phyloP scores from a whole-genome alignment of 2,329 filamentous ascomycete genomes.

The Sporothrix curviconia region DNA sequence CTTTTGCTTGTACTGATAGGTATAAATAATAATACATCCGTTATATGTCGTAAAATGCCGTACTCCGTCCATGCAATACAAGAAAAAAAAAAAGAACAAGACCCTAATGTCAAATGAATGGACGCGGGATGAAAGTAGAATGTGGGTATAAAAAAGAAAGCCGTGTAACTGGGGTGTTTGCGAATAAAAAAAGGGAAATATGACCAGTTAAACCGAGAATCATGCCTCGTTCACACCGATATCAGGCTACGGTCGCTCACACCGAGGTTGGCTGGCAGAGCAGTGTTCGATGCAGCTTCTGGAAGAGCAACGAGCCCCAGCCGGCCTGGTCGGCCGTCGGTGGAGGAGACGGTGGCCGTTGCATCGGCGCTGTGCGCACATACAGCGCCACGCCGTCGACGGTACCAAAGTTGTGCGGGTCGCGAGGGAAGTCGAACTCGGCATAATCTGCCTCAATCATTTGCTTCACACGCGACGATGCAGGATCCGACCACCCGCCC shows the following conservation, averaged over 20 bases:
- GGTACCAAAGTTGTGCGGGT: conserved; percentile 16
- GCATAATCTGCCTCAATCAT: conserved; percentile 16
- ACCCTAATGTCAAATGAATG: not conserved
- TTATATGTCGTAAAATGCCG: not conserved
- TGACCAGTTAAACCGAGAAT: too few relatives aligned
- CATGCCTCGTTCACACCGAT: too few relatives aligned
- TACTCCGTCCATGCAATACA: too few relatives aligned
- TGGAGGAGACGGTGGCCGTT: not conserved
- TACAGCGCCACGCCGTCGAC: conserved; percentile 16
- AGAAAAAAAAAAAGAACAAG: not conserved
- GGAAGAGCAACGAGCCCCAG: conserved; percentile 1
- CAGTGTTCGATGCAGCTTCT: conserved; percentile 7
- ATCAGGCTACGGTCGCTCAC: not conserved
- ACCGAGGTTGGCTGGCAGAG: conserved; percentile 1
- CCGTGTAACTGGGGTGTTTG: not conserved
- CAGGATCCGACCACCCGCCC: conserved; percentile 17
- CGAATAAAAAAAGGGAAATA: not conserved
- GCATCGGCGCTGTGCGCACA: conserved; percentile 11
- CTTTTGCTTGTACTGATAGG: not conserved
- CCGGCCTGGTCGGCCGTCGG: not conserved
- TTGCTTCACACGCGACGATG: conserved; percentile 17
- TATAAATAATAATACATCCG: not conserved
- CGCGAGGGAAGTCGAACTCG: conserved; percentile 15
- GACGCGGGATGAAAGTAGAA: too few relatives aligned
- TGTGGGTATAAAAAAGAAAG: not conserved